Evolutionary conservation across 1,284 basidiomycete species (phyloP).

Genomic region (Pulveroboletus sp.): DNA sequence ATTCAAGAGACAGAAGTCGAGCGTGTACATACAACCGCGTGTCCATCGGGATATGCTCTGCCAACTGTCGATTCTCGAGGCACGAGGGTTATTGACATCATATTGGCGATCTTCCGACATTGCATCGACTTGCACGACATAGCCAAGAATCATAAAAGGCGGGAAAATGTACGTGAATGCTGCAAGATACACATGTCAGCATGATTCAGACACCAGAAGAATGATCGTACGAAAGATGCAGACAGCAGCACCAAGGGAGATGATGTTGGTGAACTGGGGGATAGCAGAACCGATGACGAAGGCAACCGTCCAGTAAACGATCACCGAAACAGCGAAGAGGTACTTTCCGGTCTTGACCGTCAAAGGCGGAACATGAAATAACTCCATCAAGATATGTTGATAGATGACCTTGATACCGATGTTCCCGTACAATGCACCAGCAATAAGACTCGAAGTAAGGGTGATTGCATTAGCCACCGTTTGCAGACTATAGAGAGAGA

Average conservation of each 20-base stretch:
- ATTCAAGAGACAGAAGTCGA: neutral
- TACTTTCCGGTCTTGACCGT: conserved; percentile 47
- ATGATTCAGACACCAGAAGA: no score
- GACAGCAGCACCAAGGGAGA: conserved; percentile 55
- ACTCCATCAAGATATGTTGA: conserved; percentile 51
- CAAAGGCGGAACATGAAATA: conserved; percentile 55
- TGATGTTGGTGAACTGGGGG: conserved; percentile 58
- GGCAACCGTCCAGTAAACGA: conserved; percentile 53
- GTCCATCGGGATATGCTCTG: conserved; percentile 23
- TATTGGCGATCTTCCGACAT: conserved; percentile 39
- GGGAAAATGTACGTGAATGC: conserved; percentile 67
- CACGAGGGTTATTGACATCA: conserved; percentile 35
- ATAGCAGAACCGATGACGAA: conserved; percentile 64
- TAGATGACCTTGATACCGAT: conserved; percentile 58
- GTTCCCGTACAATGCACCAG: conserved; percentile 65
- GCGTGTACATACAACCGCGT: conserved; percentile 33
- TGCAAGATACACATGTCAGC: conserved; percentile 10
- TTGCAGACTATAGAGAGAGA: conserved; percentile 46
- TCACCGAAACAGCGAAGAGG: conserved; percentile 46
- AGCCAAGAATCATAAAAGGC: conserved; percentile 52
- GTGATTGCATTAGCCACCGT: conserved; percentile 51
- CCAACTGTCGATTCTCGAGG: conserved; percentile 33
- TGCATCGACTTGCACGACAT: conserved; percentile 50
- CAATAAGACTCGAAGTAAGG: conserved; percentile 52
- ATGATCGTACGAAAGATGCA: conserved; percentile 50